Evolutionary conservation across 1,139 yeast genomes (phyloP), one percentile per base, ranked within the genome.

Genomic region (Torulaspora pretoriensis): DNA sequence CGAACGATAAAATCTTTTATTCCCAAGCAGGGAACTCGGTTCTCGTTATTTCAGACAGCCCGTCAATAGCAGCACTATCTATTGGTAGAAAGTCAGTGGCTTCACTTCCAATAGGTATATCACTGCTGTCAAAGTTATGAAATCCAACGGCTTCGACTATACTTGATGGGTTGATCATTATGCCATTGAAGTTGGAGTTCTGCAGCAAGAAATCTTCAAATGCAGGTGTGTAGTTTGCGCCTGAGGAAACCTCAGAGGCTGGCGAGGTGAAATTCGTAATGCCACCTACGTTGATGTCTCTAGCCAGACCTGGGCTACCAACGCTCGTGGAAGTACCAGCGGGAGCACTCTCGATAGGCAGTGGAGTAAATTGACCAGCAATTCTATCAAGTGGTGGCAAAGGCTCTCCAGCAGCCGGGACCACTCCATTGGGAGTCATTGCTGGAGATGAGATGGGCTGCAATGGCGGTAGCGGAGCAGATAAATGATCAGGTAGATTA

Each of bases 141-240:
- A 61, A 59, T 22, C 63, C 61, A 17, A 61, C 61, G 5, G 65
- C 66, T 40, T 61, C 65, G 27, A 60, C 57, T n/a, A 61, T 56
- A 40, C 56, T 57, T 1, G 59, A 55, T 26, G 66, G 64, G 37
- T 61, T 61, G 23, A 61, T 53, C 55, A 57, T 48, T 19, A 59
- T 46, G 22, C 64, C 63, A 42, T 56, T 58, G 27, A 60, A 51
- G 35, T 59, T 54, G n/a, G 63, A 52, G 27, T 56, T 60, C 37
- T 60, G 62, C 38, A 55, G 55, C 43, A 60, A 51, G 43, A 61
- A 61, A 43, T 61, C 66, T 32, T 61, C 66, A 31, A 60, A 60
- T 29, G 59, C 63, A n/a, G 64, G 64, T 3, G 60, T 55, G 31
- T 53, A 38, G 22, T 56, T 51, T 2, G 48, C 48, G 14, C 51